Base-by-base conservation (phyloP, 129 eudicot species). In the Centella asiatica region DNA sequence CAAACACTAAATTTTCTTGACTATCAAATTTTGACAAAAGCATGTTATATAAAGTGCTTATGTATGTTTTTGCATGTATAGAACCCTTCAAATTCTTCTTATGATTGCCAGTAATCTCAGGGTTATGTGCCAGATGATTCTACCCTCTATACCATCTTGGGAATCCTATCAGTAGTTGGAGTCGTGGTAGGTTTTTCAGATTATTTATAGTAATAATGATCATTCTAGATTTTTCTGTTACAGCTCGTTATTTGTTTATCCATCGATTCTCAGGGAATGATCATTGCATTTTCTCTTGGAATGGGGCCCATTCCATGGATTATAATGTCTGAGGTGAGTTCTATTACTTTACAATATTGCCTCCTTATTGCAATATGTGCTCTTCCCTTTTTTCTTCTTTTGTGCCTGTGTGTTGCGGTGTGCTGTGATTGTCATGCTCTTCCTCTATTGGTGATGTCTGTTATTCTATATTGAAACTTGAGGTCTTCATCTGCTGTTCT, bases 271-370 rank as follows among this genome's bases (percentile, higher is more conserved):
- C 73, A 90, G 97, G 76, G 80, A 53, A 86, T 90, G 97, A 78
- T 89, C 17, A 72, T 83, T 51, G 77, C 82, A 27, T 85, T 85
- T 77, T 89, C 97, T 37, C 92, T 89, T 67, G 97, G 97, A 69
- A 78, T 89, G 87, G 97, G 97, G 27, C 92, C 97, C 28, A 85
- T 89, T 59, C 92, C 97, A 23, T 89, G 97, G 97, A 60, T 89
- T 58, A 89, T 89, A 56, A 89, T 89, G 97, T 89, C 97, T 1
- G 97, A 90, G 97, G 97, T 73, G 65, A 32, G n/a, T n/a, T n/a
- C n/a, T 32, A 10, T 18, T 28, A n/a, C 23, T 57, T 2, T 57
- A 13, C 17, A 2, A 55, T 37, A 42, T 8, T n/a, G n/a, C n/a
- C n/a, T n/a, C n/a, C n/a, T n/a, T n/a, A n/a, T n/a, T n/a, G n/a